phyloP scores from a whole-genome alignment of 1,284 basidiomycete genomes.

The Quambalaria eucalypti region DNA sequence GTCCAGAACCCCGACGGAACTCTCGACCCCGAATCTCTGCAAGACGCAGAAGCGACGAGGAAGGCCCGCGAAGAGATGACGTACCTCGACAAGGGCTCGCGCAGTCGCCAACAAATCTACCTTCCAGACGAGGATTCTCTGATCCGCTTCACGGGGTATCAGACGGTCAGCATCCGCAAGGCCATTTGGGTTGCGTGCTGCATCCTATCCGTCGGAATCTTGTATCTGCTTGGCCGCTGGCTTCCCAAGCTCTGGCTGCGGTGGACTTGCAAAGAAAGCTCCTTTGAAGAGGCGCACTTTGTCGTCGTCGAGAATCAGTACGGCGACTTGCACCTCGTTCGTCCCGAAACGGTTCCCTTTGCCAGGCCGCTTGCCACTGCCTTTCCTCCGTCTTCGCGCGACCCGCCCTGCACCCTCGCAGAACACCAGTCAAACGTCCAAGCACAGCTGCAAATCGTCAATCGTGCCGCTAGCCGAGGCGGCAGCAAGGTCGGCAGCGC shows the following conservation, averaged over 20 bases:
- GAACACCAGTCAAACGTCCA: slow-evolving; percentile 22
- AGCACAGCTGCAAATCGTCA: slow-evolving; percentile 5
- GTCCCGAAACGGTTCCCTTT: slow-evolving; percentile 32
- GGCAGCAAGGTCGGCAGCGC: slow-evolving; percentile 17
- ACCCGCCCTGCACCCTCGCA: slow-evolving; percentile 39
- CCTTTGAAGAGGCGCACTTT: slow-evolving; percentile 65
- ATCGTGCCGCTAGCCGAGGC: slow-evolving; percentile 16
- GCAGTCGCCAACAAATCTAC: slow-evolving; percentile 66
- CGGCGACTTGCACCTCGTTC: slow-evolving; percentile 39
- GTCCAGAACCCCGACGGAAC: neutral
- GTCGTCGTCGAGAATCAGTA: slow-evolving; percentile 68
- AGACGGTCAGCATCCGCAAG: slow-evolving; percentile 59
- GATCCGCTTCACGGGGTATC: slow-evolving; percentile 82
- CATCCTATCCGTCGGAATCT: slow-evolving; percentile 62
- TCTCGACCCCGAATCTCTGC: neutral
- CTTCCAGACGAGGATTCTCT: slow-evolving; percentile 84
- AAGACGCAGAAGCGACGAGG: neutral
- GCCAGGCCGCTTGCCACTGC: slow-evolving; percentile 39
- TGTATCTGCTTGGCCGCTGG: slow-evolving; percentile 84
- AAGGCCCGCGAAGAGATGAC: slow-evolving; percentile 13
- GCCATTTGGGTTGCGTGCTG: slow-evolving; percentile 67
- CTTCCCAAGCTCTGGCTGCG: slow-evolving; percentile 80
- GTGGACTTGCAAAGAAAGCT: slow-evolving; percentile 73
- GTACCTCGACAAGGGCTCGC: slow-evolving; percentile 39
- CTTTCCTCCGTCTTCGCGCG: slow-evolving; percentile 38